Conservation (phyloP, 805 yeast species). For the Yamadazyma philogaea region DNA sequence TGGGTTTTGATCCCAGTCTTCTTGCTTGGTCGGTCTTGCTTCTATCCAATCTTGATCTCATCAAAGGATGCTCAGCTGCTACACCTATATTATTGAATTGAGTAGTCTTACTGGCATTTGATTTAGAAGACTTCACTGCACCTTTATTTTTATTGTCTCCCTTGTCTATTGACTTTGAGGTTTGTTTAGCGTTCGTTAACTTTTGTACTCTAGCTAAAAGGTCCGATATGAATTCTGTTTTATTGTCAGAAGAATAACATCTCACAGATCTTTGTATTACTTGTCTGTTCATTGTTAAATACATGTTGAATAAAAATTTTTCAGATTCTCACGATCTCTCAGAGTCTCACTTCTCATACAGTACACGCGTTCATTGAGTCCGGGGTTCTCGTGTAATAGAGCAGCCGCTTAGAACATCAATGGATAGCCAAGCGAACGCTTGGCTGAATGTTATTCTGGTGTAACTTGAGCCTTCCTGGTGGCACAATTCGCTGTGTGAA, state of each 20-base stretch:
- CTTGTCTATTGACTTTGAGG: neutral
- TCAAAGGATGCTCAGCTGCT: slow-evolving; percentile 22
- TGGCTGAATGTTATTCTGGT: no score
- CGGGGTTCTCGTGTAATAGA: no score
- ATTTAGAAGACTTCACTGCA: neutral
- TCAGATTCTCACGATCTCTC: neutral
- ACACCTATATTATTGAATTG: neutral
- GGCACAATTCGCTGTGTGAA: no score
- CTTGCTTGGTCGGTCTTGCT: neutral
- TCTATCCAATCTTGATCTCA: slow-evolving; percentile 4
- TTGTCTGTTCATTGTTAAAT: slow-evolving; percentile 4
- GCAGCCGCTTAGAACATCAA: no score
- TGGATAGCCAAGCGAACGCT: no score
- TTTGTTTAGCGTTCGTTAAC: slow-evolving; percentile 10
- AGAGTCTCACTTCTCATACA: neutral
- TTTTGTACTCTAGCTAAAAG: slow-evolving; percentile 36
- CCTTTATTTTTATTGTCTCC: neutral
- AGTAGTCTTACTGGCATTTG: neutral
- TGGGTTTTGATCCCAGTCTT: neutral
- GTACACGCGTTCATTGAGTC: neutral
- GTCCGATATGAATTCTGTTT: slow-evolving; percentile 28
- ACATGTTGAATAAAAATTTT: slow-evolving; percentile 2
- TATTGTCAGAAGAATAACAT: slow-evolving; percentile 9
- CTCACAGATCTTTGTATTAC: slow-evolving; percentile 9
- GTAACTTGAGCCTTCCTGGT: no score